Evolutionary conservation across 2,329 filamentous ascomycete genomes (phyloP).

Genomic region (Botryotinia narcissicola): DNA sequence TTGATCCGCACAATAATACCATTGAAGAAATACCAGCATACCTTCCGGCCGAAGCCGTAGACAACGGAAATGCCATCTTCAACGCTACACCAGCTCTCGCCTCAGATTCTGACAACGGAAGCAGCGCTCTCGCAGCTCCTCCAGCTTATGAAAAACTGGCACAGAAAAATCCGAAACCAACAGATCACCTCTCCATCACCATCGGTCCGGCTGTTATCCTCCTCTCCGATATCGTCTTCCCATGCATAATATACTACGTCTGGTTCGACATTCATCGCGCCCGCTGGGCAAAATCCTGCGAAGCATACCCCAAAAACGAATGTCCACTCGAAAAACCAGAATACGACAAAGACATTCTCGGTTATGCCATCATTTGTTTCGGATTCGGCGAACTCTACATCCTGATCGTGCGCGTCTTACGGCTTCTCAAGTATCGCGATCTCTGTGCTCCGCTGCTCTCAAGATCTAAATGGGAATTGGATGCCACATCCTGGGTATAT

Average conservation of each 20-base stretch:
- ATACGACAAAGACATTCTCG: slow-evolving; percentile 28
- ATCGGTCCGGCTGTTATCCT: slow-evolving; percentile 29
- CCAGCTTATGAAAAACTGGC: slow-evolving; percentile 29
- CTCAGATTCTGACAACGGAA: background rate
- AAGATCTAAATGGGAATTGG: slow-evolving; percentile 28
- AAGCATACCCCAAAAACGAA: slow-evolving; percentile 11
- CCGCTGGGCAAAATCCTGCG: slow-evolving; percentile 23
- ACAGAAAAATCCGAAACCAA: slow-evolving; percentile 29
- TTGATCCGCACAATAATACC: background rate
- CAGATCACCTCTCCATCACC: slow-evolving; percentile 31
- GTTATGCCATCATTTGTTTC: slow-evolving; percentile 29
- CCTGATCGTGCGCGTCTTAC: slow-evolving; percentile 24
- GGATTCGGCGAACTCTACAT: slow-evolving; percentile 30
- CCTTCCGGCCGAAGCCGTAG: background rate
- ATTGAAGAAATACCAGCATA: background rate
- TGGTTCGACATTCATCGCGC: slow-evolving; percentile 21
- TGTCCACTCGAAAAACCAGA: slow-evolving; percentile 26
- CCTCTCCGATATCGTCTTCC: slow-evolving; percentile 29
- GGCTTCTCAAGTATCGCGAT: slow-evolving; percentile 25
- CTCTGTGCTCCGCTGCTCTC: slow-evolving; percentile 30
- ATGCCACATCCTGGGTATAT: slow-evolving; percentile 32
- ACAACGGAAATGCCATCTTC: slow-evolving; percentile 10
- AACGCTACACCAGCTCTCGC: background rate
- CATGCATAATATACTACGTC: slow-evolving; percentile 31
- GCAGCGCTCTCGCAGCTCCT: background rate